Percentiles rank a stretch among this genome's conserved stretches.
These are phyloP conservation scores for Citrus unshiu DNA, from an alignment of 345 rosid genomes.

Conservation along the genomic window DNA sequence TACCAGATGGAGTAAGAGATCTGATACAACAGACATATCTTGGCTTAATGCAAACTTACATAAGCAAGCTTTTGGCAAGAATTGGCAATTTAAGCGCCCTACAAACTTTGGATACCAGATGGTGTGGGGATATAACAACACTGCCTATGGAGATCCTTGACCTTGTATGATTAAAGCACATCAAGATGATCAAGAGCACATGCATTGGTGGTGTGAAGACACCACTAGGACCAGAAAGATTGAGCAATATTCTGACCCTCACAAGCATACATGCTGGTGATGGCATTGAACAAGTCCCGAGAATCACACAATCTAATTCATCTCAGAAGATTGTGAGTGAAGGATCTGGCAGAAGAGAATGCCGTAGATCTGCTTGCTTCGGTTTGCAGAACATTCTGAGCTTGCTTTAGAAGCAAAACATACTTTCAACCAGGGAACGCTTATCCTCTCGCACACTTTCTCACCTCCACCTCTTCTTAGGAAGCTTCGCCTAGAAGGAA, in stretches of 20 bases:
- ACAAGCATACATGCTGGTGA: constrained; percentile 30
- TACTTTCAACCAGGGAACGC: background rate
- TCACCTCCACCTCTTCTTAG: constrained; percentile 31
- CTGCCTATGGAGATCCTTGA: constrained; percentile 21
- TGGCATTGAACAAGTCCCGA: constrained; percentile 7
- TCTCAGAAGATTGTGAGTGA: constrained; percentile 34
- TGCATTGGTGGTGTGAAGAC: constrained; percentile 20
- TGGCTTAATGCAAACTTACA: constrained; percentile 28
- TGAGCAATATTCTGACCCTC: constrained; percentile 32
- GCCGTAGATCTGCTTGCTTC: constrained; percentile 25
- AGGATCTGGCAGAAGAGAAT: constrained; percentile 30
- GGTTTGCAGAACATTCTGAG: constrained; percentile 27
- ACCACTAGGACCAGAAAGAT: constrained; percentile 25
- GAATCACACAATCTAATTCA: constrained; percentile 26
- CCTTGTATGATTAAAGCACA: constrained; percentile 26
- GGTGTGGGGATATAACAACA: constrained; percentile 24
- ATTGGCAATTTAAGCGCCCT: constrained; percentile 22
- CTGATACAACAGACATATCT: constrained; percentile 38
- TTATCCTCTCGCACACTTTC: constrained; percentile 27
- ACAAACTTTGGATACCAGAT: constrained; percentile 32
- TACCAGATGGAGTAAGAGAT: constrained; percentile 37
- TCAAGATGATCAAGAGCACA: constrained; percentile 29
- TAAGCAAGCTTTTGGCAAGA: constrained; percentile 25
- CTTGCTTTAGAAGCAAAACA: constrained; percentile 27
- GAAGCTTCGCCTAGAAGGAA: constrained; percentile 33